phyloP scores from a whole-genome alignment of 2,329 filamentous ascomycete species.

The Fusarium newnesense region DNA sequence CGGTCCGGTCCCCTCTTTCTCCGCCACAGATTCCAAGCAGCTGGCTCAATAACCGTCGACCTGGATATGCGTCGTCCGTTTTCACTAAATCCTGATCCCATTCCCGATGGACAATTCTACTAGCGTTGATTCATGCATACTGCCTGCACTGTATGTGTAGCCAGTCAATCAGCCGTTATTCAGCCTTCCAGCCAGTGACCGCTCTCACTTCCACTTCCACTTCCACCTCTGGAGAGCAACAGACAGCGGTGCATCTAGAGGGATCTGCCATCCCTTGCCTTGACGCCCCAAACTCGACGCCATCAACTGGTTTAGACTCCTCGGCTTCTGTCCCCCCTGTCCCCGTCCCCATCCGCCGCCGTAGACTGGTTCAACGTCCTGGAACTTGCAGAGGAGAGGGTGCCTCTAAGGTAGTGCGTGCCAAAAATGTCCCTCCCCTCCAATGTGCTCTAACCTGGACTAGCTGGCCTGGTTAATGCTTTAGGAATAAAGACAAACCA shows the following conservation, averaged over 20 bases:
- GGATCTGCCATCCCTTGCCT: conserved; percentile 38
- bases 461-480: conserved; percentile 9
- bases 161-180: conserved; percentile 23
- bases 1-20: conserved; percentile 6
- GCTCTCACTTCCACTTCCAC: neutral
- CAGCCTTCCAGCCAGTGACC: conserved; percentile 27
- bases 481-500: neutral
- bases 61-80: conserved; percentile 10
- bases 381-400: conserved; percentile 31
- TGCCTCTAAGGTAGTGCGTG: conserved; percentile 22
- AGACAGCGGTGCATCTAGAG: conserved; percentile 10
- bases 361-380: conserved; percentile 33
- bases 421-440: conserved; percentile 14
- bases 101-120: conserved; percentile 22
- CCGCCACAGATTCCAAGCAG: conserved; percentile 16
- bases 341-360: conserved; percentile 10
- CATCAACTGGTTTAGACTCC: conserved; percentile 33
- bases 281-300: conserved; percentile 31
- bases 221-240: neutral
- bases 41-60: conserved; percentile 14
- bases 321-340: conserved; percentile 38
- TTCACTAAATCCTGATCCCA: conserved; percentile 20
- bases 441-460: conserved; percentile 12
- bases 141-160: conserved; percentile 15
- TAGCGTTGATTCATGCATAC: conserved; percentile 29